phyloP scores from a whole-genome alignment of 352 stramenopile species.

The Achlya hypogyna region DNA sequence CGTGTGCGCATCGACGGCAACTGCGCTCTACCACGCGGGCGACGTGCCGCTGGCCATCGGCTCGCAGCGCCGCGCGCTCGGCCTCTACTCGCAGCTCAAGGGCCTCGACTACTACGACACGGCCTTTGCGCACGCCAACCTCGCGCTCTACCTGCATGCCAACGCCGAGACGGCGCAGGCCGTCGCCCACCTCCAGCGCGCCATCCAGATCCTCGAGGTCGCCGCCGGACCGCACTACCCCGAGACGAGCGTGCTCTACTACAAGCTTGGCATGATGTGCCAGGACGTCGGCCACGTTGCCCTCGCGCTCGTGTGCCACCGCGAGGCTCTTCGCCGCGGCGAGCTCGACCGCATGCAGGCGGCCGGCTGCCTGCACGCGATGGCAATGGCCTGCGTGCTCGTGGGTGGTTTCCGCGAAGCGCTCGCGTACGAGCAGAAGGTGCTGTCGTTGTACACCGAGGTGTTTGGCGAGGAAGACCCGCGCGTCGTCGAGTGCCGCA shows the following conservation, averaged over 20 bases:
- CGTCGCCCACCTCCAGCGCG: conserved; percentile 83
- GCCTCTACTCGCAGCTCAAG: conserved; percentile 86
- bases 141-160: conserved; percentile 87
- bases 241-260: conserved; percentile 86
- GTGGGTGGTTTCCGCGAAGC: conserved; percentile 77
- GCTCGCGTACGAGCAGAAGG: conserved; percentile 85
- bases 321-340: conserved; percentile 76
- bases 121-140: conserved; percentile 83
- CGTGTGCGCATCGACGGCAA: conserved; percentile 87
- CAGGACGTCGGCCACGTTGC: conserved; percentile 82
- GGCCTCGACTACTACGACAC: conserved; percentile 91
- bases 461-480: conserved; percentile 72
- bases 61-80: conserved; percentile 85
- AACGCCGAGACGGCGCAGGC: conserved; percentile 78
- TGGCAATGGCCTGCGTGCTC: conserved; percentile 71
- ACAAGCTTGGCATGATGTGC: conserved; percentile 94
- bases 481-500: conserved; percentile 65
- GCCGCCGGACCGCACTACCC: conserved; percentile 84
- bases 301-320: conserved; percentile 81
- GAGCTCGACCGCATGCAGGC: conserved; percentile 82
- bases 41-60: conserved; percentile 83
- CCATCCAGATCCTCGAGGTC: conserved; percentile 91
- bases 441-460: conserved; percentile 75
- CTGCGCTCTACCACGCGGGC: conserved; percentile 87
- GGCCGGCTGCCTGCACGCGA: conserved; percentile 81